Percentiles rank a stretch among this genome's conserved stretches.
phyloP scores from a whole-genome alignment of 2,329 filamentous ascomycete genomes.

The Verticillium dahliae region DNA sequence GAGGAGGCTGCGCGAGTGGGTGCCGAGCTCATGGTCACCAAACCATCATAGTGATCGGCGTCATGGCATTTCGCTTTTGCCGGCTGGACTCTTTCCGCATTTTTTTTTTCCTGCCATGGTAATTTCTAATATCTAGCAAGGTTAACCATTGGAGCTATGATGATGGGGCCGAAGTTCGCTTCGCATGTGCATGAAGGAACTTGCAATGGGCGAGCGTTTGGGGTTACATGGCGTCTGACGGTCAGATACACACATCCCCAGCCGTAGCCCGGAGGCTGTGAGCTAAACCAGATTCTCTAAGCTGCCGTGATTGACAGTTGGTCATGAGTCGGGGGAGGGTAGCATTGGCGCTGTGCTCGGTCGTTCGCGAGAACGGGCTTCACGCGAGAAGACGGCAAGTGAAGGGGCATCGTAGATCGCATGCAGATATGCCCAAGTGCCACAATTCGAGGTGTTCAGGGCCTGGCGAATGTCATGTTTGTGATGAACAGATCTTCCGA shows the following conservation, averaged over 20 bases:
- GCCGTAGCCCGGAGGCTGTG: neutral
- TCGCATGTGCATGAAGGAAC: neutral
- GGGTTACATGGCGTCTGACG: neutral
- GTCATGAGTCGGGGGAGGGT: neutral
- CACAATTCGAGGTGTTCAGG: no score
- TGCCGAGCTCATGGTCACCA: slow-evolving; percentile 12
- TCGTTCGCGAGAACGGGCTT: neutral
- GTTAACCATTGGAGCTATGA: no score
- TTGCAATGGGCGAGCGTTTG: neutral
- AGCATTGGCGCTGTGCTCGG: neutral
- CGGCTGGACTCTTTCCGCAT: neutral
- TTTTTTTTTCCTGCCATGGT: neutral
- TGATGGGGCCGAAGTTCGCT: neutral
- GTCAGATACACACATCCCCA: neutral
- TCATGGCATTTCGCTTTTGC: neutral
- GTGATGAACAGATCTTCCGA: no score
- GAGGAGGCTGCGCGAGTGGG: slow-evolving; percentile 42
- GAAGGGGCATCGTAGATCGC: neutral
- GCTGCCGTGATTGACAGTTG: neutral
- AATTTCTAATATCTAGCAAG: neutral
- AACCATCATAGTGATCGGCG: neutral
- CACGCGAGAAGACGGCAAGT: neutral
- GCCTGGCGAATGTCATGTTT: no score
- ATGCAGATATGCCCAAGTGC: no score
- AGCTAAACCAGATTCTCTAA: neutral